Evolutionary conservation across 2,329 filamentous ascomycete species (phyloP).

Genomic region (Ophiocordyceps camponoti-rufipedis): DNA sequence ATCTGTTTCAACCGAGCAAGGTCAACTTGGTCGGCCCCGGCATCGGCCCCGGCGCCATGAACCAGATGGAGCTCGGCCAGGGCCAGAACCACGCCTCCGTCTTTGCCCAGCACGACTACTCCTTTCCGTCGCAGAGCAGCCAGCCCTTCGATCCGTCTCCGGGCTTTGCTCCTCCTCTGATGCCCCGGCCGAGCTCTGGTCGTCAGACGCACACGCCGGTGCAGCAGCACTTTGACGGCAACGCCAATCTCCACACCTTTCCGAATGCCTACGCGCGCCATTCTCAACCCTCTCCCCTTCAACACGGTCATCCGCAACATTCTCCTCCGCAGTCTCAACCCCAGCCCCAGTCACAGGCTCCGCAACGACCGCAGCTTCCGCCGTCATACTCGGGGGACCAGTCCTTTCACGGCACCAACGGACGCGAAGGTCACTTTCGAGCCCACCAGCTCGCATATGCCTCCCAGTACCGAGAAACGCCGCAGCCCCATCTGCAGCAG

Average conservation of each 20-base stretch:
- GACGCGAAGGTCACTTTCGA: slow-evolving; percentile 7
- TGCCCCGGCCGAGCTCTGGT: slow-evolving; percentile 12
- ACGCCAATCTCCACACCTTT: slow-evolving; percentile 13
- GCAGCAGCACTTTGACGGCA: slow-evolving; percentile 10
- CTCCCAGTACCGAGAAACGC: slow-evolving; percentile 2
- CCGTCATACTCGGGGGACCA: slow-evolving; percentile 6
- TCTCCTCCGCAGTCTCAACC: slow-evolving; percentile 8
- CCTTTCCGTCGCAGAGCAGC: slow-evolving; percentile 14
- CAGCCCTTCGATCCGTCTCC: slow-evolving; percentile 9
- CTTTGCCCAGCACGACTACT: slow-evolving; percentile 15
- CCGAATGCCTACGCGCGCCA: slow-evolving; percentile 9
- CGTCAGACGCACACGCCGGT: slow-evolving; percentile 15
- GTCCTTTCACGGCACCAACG: slow-evolving; percentile 9
- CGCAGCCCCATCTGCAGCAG: slow-evolving; percentile 2
- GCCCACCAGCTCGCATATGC: slow-evolving; percentile 3
- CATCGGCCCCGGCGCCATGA: slow-evolving; percentile 4
- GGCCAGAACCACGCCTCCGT: slow-evolving; percentile 14
- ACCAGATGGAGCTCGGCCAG: slow-evolving; percentile 10
- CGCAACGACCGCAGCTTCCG: slow-evolving; percentile 4
- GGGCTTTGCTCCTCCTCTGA: slow-evolving; percentile 12
- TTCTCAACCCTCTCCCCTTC: slow-evolving; percentile 12
- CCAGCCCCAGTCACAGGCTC: slow-evolving; percentile 5
- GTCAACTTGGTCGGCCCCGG: slow-evolving; percentile 8
- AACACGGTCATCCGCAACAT: slow-evolving; percentile 4
- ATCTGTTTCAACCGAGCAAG: slow-evolving; percentile 14